Evolutionary conservation across 495 filamentous ascomycete genomes (phyloP), one percentile per base, ranked within the genome.

Genomic region (Xylaria curta): DNA sequence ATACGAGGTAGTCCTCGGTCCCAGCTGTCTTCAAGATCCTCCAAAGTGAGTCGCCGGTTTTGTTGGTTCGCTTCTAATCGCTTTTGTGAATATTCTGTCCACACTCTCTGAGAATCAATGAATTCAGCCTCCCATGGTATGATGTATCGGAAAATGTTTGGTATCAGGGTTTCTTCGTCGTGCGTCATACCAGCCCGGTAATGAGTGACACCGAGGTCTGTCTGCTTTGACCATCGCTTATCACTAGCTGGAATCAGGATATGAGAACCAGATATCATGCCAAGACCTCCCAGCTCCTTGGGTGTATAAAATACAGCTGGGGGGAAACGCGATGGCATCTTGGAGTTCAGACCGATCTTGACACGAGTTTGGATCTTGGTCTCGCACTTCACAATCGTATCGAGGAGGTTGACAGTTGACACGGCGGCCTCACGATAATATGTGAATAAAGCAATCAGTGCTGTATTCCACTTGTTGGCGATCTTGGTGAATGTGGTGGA

Each of bases 401-500:
- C 97, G 3, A 99, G 87, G 17, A 99, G 85, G 71, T 94, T 94
- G 76, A 98, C 94, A 1, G 97, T 99, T 10, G 94, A 96, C n/a
- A 98, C 94, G 42, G 95, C 97, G 49, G 97, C 97, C 78, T 99
- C 97, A 77, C 97, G 94, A 78, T 98, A 99, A 81, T 99, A 99
- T 0, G 97, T 99, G 85, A 99, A 99, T 33, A 99, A 87, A n/a
- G 97, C 95, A 78, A 99, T 99, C 69, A 99, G 84, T 8, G 92
- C 94, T 0, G 97, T 98, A 81, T 99, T 99, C 97, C 97, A 99
- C 81, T 99, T 99, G 81, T 99, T 99, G 60, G 97, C 97, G 76
- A 99, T 99, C 88, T 99, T 99, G 61, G 97, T 99, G 86, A 99
- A 99, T 1, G 97, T 99, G 3, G 97, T 99, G 4, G 94, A 97